Base-by-base conservation (phyloP, 139 green algal genomes). In the Haematococcus sp. region DNA sequence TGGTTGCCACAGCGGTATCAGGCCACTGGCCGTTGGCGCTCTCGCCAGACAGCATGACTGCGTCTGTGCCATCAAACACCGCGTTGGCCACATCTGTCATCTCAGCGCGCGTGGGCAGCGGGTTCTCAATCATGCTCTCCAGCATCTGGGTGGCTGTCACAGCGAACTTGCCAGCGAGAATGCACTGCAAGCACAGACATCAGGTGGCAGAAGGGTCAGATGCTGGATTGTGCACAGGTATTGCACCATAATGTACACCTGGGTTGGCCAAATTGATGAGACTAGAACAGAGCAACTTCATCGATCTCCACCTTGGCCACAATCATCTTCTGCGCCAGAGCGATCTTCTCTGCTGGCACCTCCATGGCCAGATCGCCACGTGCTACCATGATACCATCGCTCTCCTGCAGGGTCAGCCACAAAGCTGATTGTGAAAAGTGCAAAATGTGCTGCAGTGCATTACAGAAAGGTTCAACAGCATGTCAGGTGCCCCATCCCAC, bases 1-100 rank as follows among this genome's bases (percentile, higher is more conserved):
- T 95, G 23, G 89, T 89, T 0, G 54, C 61, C 17, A 95, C 88
- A 0, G 91, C 88, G 15, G 81, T 81, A 40, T 83, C 76, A 0
- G 91, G 86, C 56, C 85, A 94, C 11, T 67, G n/a, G 9, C 90
- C 90, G 23, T 88, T 90, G 7, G 91, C 91, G 3, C 87, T 93
- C 86, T 95, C 91, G 68, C 56, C 74, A 40, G 43, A 79, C 34
- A 85, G 71, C 73, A 89, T 85, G 65, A 85, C 79, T 2, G 61
- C 77, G 68, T 94, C 90, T 2, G 85, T 91, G 64, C 89, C 89
- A 59, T 95, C 90, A 54, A 93, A 84, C 35, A 94, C 88, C 20
- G 90, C 90, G 65, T 95, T 95, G 52, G 90, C 89, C 2, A 95
- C 90, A 73, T 95, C 90, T 0, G 90, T 95, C 59, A 90, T 90